phyloP scores from a whole-genome alignment of 805 yeast genomes.

The Candida nanaspora region DNA sequence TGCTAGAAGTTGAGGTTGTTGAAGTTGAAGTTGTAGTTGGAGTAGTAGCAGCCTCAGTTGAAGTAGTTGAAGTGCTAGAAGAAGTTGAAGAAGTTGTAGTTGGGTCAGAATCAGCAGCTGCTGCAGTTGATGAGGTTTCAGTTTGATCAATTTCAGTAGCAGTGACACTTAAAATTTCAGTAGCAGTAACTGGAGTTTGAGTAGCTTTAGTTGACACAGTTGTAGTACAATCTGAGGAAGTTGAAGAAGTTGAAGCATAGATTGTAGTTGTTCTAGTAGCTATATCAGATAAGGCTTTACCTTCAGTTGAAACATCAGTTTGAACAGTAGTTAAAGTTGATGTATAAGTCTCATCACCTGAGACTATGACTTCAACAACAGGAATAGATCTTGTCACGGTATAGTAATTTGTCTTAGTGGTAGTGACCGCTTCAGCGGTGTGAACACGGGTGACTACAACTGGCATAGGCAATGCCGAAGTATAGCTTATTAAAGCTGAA shows the following conservation, averaged over 20 bases:
- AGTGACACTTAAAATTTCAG: constrained; percentile 8
- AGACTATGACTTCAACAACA: constrained; percentile 44
- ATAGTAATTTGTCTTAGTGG: constrained; percentile 22
- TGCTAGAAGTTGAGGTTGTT: constrained; percentile 3
- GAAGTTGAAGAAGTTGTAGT: constrained; percentile 1
- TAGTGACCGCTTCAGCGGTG: constrained; percentile 27
- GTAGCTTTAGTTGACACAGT: constrained; percentile 12
- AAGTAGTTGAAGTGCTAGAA: constrained; percentile 2
- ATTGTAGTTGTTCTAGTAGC: constrained; percentile 11
- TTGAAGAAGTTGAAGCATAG: constrained; percentile 8
- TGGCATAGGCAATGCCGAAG: constrained; percentile 13
- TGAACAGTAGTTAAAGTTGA: constrained; percentile 34
- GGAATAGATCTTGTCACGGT: constrained; percentile 46
- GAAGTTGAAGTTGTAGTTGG: constrained; percentile 7
- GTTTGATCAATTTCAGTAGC: constrained; percentile 4
- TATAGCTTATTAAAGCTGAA: constrained; percentile 9
- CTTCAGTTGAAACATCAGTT: constrained; percentile 16
- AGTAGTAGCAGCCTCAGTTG: constrained; percentile 3
- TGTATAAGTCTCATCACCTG: constrained; percentile 46
- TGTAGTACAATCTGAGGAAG: constrained; percentile 10
- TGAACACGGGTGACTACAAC: constrained; percentile 21
- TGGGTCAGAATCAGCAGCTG: constrained; percentile 10
- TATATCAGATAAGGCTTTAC: constrained; percentile 7
- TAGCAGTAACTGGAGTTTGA: constrained; percentile 5
- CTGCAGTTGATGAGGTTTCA: constrained; percentile 6